A percentile compares a stretch with the other conserved stretches of the same genome.
Evolutionary conservation across 2,329 filamentous ascomycete species (phyloP).

Genomic region (Chaetomium globosum): DNA sequence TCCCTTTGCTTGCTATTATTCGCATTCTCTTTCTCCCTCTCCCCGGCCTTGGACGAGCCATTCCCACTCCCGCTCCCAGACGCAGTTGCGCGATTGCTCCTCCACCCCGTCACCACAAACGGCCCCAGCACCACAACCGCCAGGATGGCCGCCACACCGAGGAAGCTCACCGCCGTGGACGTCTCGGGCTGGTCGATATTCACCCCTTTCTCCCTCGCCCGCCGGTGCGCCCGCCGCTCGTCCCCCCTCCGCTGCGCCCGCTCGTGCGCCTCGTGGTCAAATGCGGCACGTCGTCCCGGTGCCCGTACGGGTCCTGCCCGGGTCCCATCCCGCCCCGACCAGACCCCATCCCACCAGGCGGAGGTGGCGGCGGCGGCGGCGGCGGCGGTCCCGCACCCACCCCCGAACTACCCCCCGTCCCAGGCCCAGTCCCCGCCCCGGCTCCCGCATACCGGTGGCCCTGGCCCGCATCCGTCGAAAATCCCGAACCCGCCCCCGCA

Average conservation of each 20-base stretch:
- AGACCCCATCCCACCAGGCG: conserved; percentile 21
- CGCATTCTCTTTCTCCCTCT: conserved; percentile 10
- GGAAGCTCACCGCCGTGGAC: conserved; percentile 50
- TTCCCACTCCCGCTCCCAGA: background rate
- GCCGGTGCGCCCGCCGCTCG: conserved; percentile 45
- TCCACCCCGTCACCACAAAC: conserved; percentile 44
- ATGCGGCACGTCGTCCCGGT: conserved; percentile 63
- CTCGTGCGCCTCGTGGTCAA: conserved; percentile 73
- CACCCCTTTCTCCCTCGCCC: conserved; percentile 37
- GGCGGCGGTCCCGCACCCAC: background rate
- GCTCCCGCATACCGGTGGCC: background rate
- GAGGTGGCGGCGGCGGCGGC: conserved; percentile 1
- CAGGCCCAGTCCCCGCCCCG: background rate
- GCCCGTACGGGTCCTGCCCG: conserved; percentile 54
- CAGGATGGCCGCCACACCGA: conserved; percentile 54
- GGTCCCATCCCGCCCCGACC: conserved; percentile 59
- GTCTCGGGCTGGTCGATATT: conserved; percentile 47
- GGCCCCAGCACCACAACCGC: conserved; percentile 52
- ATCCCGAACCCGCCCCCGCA: conserved; percentile 11
- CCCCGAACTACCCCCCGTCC: background rate
- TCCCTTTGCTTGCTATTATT: background rate
- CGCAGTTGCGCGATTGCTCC: background rate
- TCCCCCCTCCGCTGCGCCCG: conserved; percentile 56
- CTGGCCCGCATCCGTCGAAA: background rate
- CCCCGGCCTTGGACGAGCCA: background rate